Evolutionary conservation across 768 basidiomycete species (phyloP).

Genomic region (Xerocomellus intermedius): DNA sequence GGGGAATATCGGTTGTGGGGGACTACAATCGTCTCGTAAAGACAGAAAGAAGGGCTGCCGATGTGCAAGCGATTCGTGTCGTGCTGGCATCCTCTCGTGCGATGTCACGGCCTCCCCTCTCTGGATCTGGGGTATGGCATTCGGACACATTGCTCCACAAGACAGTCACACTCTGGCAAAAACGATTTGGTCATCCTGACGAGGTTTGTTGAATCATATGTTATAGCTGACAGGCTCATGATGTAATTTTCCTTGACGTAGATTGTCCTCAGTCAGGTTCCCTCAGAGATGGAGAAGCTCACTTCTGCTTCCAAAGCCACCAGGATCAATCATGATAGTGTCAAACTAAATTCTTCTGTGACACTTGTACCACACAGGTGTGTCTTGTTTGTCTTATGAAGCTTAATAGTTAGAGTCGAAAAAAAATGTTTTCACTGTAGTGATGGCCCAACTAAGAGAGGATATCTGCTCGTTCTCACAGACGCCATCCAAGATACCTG

Average conservation of each 20-base stretch:
- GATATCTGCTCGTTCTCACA: conserved; percentile 73
- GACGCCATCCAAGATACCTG: conserved; percentile 81
- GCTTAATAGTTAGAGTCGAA: background rate
- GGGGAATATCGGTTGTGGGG: conserved; percentile 85
- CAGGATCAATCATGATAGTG: conserved; percentile 44
- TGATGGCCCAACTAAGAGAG: conserved; percentile 82
- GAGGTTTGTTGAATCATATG: conserved; percentile 51
- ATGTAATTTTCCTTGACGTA: conserved; percentile 34
- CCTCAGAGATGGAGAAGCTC: conserved; percentile 49
- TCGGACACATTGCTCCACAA: conserved; percentile 63
- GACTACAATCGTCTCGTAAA: conserved; percentile 75
- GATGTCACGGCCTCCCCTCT: conserved; percentile 43
- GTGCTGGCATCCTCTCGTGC: conserved; percentile 58
- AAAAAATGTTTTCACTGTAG: conserved; percentile 38
- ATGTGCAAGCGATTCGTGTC: conserved; percentile 86
- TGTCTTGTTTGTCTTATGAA: conserved; percentile 17
- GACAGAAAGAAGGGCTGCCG: conserved; percentile 74
- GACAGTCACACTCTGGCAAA: conserved; percentile 80
- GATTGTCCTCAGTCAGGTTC: conserved; percentile 79
- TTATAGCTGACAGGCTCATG: conserved; percentile 2
- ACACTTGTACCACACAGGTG: conserved; percentile 75
- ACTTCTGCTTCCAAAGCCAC: conserved; percentile 21
- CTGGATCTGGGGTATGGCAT: conserved; percentile 60
- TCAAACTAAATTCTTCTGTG: conserved; percentile 71
- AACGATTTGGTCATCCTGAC: conserved; percentile 70